phyloP scores from a whole-genome alignment of 1,139 yeast species.

The Protomyces arabidopsidicola region DNA sequence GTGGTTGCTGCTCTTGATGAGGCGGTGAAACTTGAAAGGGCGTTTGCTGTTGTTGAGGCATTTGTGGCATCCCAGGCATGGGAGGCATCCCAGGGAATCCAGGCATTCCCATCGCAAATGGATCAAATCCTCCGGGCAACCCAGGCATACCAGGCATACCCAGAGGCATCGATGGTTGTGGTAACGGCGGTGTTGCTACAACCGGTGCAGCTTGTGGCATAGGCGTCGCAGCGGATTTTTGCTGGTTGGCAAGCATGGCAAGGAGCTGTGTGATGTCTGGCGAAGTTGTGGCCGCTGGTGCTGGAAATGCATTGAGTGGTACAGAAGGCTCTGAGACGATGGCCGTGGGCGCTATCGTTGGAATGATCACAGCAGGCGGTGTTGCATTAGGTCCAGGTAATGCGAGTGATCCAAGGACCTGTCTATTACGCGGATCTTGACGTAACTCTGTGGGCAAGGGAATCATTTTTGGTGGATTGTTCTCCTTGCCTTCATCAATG shows the following conservation, averaged over 20 bases:
- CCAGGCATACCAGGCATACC: neutral
- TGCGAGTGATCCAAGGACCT: slow-evolving; percentile 2
- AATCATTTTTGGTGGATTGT: slow-evolving; percentile 2
- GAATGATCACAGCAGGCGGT: neutral
- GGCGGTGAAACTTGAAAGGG: neutral
- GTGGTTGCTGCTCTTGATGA: neutral
- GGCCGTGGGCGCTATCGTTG: neutral
- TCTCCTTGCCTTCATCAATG: neutral
- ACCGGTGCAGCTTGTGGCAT: neutral
- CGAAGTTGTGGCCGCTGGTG: neutral
- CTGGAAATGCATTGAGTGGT: neutral
- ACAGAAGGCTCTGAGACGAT: neutral
- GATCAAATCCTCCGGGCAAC: neutral
- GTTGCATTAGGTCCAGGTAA: neutral
- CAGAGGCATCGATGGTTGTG: neutral
- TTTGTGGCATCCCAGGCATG: neutral
- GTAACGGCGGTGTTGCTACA: neutral
- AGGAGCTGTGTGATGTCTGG: neutral
- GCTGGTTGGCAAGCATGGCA: neutral
- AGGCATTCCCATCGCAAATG: neutral
- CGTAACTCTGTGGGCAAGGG: slow-evolving; percentile 25
- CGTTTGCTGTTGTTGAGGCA: neutral
- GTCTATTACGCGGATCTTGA: slow-evolving; percentile 9
- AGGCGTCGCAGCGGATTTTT: neutral
- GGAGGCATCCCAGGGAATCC: neutral